Percentiles rank a stretch among this genome's conserved stretches.
Conservation (phyloP, 1,139 yeast species). For the Hyphopichia pseudoburtonii region DNA sequence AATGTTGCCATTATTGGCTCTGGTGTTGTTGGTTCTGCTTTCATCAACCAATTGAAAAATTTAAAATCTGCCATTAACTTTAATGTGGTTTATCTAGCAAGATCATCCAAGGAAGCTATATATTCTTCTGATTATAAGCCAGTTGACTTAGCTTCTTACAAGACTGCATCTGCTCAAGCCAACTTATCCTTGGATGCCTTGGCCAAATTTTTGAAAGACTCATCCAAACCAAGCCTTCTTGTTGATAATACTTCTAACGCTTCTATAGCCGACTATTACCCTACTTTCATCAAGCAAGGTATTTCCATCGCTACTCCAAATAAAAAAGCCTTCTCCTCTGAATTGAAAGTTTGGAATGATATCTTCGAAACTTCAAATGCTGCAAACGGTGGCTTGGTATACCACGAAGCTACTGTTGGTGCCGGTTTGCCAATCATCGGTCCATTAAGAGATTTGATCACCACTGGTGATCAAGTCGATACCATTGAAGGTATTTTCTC, state of each 20-base stretch:
- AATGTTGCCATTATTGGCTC: conserved; percentile 85
- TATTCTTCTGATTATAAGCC: conserved; percentile 70
- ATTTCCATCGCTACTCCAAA: conserved; percentile 97
- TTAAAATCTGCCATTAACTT: conserved; percentile 58
- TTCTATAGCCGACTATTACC: conserved; percentile 72
- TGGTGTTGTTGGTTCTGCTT: conserved; percentile 94
- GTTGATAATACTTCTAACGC: conserved; percentile 93
- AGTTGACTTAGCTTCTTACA: conserved; percentile 62
- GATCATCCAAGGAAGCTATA: conserved; percentile 64
- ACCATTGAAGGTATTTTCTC: conserved; percentile 95
- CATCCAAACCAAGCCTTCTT: conserved; percentile 74
- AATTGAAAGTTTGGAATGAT: conserved; percentile 69
- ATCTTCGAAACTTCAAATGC: conserved; percentile 58
- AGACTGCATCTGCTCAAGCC: conserved; percentile 48
- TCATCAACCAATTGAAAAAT: conserved; percentile 64
- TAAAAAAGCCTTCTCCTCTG: conserved; percentile 94
- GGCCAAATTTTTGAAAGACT: conserved; percentile 58
- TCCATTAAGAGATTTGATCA: conserved; percentile 80
- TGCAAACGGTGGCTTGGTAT: conserved; percentile 72
- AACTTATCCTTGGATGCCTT: conserved; percentile 60
- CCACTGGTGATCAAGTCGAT: conserved; percentile 89
- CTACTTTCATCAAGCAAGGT: conserved; percentile 70
- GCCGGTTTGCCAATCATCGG: conserved; percentile 95
- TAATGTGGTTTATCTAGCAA: conserved; percentile 80
- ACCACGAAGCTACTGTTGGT: conserved; percentile 99